phyloP scores from a whole-genome alignment of 441 rosid genomes.

The Populus hybrid region DNA sequence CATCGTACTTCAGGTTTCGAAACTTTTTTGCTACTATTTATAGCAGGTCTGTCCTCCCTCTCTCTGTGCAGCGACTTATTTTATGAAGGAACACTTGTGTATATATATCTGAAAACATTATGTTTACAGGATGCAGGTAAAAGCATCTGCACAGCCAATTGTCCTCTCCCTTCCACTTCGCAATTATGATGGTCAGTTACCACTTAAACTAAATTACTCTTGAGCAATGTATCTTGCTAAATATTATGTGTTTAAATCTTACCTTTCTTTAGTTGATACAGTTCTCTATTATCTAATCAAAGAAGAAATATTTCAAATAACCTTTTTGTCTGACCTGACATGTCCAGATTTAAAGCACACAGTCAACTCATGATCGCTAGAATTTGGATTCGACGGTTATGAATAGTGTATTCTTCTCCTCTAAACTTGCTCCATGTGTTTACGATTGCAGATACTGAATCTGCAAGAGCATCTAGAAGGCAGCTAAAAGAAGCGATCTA shows the following conservation, averaged over 20 bases:
- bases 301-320: no score
- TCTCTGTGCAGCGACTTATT: neutral
- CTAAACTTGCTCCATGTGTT: neutral
- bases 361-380: no score
- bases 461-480: constrained; percentile 84
- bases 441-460: constrained; percentile 64
- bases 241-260: no score
- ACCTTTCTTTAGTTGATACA: no score
- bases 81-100: no score
- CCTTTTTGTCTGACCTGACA: no score
- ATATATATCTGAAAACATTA: no score
- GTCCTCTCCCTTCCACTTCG: constrained; percentile 78
- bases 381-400: no score
- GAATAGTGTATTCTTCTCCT: no score
- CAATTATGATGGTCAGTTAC: constrained; percentile 74
- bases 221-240: no score
- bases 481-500: constrained; percentile 80
- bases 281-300: no score
- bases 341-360: no score
- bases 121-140: constrained; percentile 78
- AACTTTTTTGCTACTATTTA: constrained; percentile 68
- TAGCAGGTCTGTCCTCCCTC: constrained; percentile 46
- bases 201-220: neutral
- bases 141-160: constrained; percentile 60
- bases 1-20: constrained; percentile 62